These are phyloP conservation scores for Penicillium sp. DNA, from an alignment of 2,329 filamentous ascomycete species.

Conservation along the genomic window DNA sequence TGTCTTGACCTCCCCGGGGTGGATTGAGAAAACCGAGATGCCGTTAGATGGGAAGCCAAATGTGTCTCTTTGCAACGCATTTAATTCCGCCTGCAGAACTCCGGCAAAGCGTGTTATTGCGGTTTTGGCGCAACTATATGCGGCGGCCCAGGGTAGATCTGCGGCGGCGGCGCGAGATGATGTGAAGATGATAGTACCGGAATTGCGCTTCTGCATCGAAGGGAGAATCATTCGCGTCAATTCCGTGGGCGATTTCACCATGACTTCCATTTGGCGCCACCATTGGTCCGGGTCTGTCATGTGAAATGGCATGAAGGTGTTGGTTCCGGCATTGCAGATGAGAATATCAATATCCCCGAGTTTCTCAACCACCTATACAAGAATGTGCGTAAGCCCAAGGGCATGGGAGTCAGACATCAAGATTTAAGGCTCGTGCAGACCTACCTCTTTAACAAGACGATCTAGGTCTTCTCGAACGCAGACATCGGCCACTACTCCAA, in stretches of 20 bases:
- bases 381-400: neutral
- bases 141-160: neutral
- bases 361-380: neutral
- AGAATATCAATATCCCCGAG: neutral
- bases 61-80: neutral
- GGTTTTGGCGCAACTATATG: neutral
- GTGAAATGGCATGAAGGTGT: conserved; percentile 1
- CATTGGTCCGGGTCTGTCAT: neutral
- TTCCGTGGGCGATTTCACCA: neutral
- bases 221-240: neutral
- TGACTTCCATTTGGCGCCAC: conserved; percentile 1
- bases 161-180: neutral
- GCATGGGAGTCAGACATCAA: neutral
- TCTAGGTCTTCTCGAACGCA: neutral
- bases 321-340: neutral
- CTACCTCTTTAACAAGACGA: neutral
- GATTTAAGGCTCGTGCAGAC: neutral
- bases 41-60: neutral
- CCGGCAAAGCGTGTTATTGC: neutral
- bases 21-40: neutral
- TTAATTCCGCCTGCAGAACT: neutral
- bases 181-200: neutral
- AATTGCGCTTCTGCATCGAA: neutral
- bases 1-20: neutral
- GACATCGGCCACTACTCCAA: neutral